A percentile compares a stretch with the other conserved stretches of the same genome.
These are phyloP conservation scores for Penicillium sp. DNA, from an alignment of 2,329 filamentous ascomycete species.

Conservation along the genomic window DNA sequence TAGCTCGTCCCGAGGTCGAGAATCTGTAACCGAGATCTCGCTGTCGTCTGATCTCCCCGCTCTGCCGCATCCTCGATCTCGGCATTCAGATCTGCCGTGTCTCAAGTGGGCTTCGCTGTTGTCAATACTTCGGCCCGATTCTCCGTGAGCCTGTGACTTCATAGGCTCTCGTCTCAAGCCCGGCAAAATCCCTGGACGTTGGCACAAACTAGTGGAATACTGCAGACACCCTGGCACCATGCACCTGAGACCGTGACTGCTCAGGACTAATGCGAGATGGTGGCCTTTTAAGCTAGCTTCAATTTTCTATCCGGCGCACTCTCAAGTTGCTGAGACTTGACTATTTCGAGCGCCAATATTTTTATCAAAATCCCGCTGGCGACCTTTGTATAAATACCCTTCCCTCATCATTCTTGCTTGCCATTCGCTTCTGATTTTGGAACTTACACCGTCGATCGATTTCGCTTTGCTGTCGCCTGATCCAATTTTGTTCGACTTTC, in stretches of 20 bases:
- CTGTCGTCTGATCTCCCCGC: slow-evolving; percentile 1
- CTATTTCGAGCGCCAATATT: slow-evolving; percentile 12
- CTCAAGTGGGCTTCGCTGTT: background rate
- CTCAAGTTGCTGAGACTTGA: slow-evolving; percentile 14
- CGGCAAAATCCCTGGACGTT: slow-evolving; percentile 14
- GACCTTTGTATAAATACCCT: background rate
- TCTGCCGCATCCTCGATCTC: background rate
- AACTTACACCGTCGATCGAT: background rate
- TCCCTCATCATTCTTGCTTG: background rate
- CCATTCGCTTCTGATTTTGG: background rate
- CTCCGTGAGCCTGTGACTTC: slow-evolving; percentile 11
- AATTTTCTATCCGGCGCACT: slow-evolving; percentile 10
- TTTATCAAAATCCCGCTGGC: background rate
- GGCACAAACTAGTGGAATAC: slow-evolving; percentile 21
- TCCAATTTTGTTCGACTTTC: background rate
- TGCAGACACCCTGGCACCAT: slow-evolving; percentile 24
- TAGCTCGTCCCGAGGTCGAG: background rate
- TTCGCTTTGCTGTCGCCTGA: background rate
- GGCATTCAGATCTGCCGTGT: background rate
- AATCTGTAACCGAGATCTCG: slow-evolving; percentile 1
- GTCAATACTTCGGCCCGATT: slow-evolving; percentile 7
- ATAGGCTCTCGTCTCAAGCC: slow-evolving; percentile 2
- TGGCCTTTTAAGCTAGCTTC: slow-evolving; percentile 19
- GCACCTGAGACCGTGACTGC: slow-evolving; percentile 18
- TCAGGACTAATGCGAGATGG: slow-evolving; percentile 24